Conservation (phyloP, 805 yeast species). For the Debaryomyces hansenii region DNA sequence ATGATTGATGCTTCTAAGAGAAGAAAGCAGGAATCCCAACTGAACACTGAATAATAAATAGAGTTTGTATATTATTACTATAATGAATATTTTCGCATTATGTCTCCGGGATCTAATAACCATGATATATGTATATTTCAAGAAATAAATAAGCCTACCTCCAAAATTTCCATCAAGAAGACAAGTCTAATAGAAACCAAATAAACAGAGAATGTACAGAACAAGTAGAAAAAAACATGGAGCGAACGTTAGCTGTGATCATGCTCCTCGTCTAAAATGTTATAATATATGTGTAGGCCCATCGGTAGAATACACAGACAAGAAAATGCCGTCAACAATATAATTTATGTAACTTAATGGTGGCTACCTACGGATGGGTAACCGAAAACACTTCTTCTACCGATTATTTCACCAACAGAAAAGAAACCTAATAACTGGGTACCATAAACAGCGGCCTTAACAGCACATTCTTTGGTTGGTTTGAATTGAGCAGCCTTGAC, state of each 20-base stretch:
- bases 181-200: background rate
- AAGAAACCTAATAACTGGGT: conserved; percentile 88
- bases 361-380: conserved; percentile 66
- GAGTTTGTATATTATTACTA: background rate
- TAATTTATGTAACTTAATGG: conserved; percentile 1
- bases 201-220: background rate
- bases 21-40: conserved; percentile 38
- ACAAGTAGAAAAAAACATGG: background rate
- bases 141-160: conserved; percentile 5
- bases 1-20: conserved; percentile 78
- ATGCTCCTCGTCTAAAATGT: background rate
- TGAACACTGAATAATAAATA: background rate
- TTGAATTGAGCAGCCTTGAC: conserved; percentile 45
- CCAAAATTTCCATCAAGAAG: background rate
- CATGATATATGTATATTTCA: background rate
- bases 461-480: conserved; percentile 54
- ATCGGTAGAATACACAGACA: background rate
- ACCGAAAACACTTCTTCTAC: conserved; percentile 92
- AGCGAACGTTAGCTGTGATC: background rate
- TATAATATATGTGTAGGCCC: background rate
- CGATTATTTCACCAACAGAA: conserved; percentile 92
- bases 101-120: too few species aligned
- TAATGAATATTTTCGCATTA: too few species aligned
- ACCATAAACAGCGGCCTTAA: conserved; percentile 71
- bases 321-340: background rate